Percentiles rank a stretch among this genome's conserved stretches.
These are phyloP conservation scores for Chalaropsis thielavioides DNA, from an alignment of 2,329 filamentous ascomycete species.

Conservation along the genomic window DNA sequence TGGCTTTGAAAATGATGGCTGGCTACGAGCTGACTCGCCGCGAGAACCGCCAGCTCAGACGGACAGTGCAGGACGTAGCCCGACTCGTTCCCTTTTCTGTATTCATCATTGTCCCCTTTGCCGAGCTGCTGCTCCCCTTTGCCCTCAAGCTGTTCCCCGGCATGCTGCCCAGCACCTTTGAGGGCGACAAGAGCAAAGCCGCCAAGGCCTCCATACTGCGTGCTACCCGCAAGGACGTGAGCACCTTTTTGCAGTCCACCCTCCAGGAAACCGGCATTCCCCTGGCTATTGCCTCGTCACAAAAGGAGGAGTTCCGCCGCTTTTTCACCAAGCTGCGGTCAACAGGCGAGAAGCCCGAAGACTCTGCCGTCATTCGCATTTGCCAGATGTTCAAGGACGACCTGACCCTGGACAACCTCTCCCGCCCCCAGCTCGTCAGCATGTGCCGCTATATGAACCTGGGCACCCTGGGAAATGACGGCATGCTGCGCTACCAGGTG, in stretches of 20 bases:
- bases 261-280: constrained; percentile 87
- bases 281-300: constrained; percentile 66
- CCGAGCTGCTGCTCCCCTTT: constrained; percentile 79
- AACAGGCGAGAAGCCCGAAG: constrained; percentile 78
- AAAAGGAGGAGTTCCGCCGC: constrained; percentile 84
- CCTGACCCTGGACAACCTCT: constrained; percentile 90
- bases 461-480: constrained; percentile 91
- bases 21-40: constrained; percentile 91
- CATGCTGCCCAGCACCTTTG: constrained; percentile 91
- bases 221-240: constrained; percentile 84
- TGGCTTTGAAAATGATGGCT: constrained; percentile 93
- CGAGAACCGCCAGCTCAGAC: constrained; percentile 81
- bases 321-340: constrained; percentile 95
- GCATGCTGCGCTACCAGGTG: constrained; percentile 93
- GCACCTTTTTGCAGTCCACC: constrained; percentile 74
- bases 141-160: constrained; percentile 94
- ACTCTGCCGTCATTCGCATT: constrained; percentile 90
- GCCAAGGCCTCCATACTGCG: constrained; percentile 70
- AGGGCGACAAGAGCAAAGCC: constrained; percentile 81
- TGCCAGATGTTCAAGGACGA: constrained; percentile 99
- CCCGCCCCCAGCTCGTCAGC: constrained; percentile 83
- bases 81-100: constrained; percentile 91
- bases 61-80: constrained; percentile 85
- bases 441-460: constrained; percentile 99
- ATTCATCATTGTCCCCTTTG: constrained; percentile 93